Base-by-base conservation (phyloP, 805 yeast species). In the Monosporozyma aerobia region DNA sequence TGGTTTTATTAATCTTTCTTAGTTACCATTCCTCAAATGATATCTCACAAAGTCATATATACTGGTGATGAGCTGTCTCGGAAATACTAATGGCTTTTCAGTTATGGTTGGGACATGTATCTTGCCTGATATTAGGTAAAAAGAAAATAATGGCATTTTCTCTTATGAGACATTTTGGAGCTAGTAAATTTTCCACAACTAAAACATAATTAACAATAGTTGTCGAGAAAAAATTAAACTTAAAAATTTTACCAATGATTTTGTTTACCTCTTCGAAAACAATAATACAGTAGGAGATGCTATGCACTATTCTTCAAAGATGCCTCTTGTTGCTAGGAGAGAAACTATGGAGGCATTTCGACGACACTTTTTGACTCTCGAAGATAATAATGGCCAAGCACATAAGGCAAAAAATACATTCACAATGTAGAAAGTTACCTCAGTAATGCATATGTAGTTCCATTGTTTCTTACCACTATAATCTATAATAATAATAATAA, bases 111-210 rank as follows among this genome's bases (percentile, higher is more conserved):
- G 39, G 25, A 16, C 43, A 39, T 39, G 7, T 19, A 13, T 39
- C 43, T 11, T 19, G 14, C 43, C 11, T 19, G 14, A 14, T 37
- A 19, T 37, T 37, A 13, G 13, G 6, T 11, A 8, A 23, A 16
- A 9, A 8, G 19, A 16, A 9, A 19, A 39, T 19, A 19, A 7
- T 39, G 43, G 25, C 7, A 22, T 39, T 45, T 14, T 10, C 39
- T 19, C 14, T 39, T 48, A 39, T 45, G 23, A 30, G 33, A 29
- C 39, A 29, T 29, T 45, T 30, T 14, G 11, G 22, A 13, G 11
- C 32, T n/a, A 10, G 72, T 65, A 27, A 35, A 25, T 32, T 19
- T 11, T 32, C 35, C 35, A 9, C 13, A 32, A 13, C 35, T 8
- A 9, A 9, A 32, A 11, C 35, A 32, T 4, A 35, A 19, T 19